Percentiles rank a stretch among this genome's conserved stretches.
phyloP scores from a whole-genome alignment of 2,329 filamentous ascomycete genomes.

The Diaporthe humulicola region DNA sequence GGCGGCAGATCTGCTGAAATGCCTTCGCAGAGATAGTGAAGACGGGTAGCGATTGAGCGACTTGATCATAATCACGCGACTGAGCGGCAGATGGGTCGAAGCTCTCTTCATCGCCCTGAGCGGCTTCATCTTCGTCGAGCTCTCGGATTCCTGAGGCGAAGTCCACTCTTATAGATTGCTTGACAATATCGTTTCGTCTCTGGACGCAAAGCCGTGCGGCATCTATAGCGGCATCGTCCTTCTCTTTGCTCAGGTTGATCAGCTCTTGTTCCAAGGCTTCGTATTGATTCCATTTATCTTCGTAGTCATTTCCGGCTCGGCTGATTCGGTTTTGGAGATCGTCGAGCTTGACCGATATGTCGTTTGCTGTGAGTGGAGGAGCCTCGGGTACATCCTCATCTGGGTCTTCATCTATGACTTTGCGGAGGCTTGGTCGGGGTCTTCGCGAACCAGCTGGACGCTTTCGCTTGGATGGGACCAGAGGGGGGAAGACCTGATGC shows the following conservation, averaged over 20 bases:
- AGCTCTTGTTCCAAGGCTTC: neutral
- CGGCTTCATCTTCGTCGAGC: slow-evolving; percentile 66
- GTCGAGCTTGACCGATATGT: neutral
- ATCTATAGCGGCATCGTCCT: neutral
- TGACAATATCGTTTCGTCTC: slow-evolving; percentile 4
- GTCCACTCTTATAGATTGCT: neutral
- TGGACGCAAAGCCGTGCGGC: slow-evolving; percentile 13
- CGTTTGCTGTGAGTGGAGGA: neutral
- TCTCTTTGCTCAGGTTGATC: neutral
- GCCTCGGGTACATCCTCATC: neutral
- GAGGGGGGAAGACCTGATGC: neutral
- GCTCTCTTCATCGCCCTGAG: slow-evolving; percentile 66
- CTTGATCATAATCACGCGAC: slow-evolving; percentile 68
- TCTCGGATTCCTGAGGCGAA: slow-evolving; percentile 31
- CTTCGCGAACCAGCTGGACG: neutral
- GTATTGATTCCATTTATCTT: neutral
- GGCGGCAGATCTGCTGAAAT: slow-evolving; percentile 33
- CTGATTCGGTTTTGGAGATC: neutral
- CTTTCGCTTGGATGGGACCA: slow-evolving; percentile 33
- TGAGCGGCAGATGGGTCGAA: slow-evolving; percentile 68
- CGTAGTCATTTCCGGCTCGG: neutral
- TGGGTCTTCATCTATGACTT: neutral
- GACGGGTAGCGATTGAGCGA: slow-evolving; percentile 69
- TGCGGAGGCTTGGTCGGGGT: neutral
- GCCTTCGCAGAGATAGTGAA: slow-evolving; percentile 52